Evolutionary conservation across 2,329 filamentous ascomycete genomes (phyloP).

Genomic region (Fusarium illudens): DNA sequence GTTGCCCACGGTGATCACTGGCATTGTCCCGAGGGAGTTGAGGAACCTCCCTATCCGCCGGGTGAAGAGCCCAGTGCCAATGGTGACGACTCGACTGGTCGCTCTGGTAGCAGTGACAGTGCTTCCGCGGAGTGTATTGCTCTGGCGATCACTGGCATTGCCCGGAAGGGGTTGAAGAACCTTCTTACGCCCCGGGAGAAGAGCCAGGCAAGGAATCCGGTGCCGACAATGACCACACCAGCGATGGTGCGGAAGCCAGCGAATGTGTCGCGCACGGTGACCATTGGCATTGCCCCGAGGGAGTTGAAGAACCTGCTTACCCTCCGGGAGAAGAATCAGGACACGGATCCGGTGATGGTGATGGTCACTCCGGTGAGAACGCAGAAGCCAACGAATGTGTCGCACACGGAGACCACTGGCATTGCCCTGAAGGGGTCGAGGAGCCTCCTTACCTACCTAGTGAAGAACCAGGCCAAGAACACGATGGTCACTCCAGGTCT

Average conservation of each 20-base stretch:
- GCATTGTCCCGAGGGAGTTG: not conserved
- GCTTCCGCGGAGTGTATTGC: not conserved
- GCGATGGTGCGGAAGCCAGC: not conserved
- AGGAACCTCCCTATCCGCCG: not conserved
- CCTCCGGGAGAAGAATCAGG: not conserved
- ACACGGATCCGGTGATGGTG: too few species aligned
- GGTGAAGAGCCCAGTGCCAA: not conserved
- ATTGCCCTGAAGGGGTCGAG: not conserved
- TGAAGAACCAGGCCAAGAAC: not conserved
- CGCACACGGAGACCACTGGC: not conserved
- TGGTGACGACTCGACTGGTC: not conserved
- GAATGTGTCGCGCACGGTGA: not conserved
- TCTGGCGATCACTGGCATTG: not conserved
- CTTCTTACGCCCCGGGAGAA: not conserved
- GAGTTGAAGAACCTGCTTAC: not conserved
- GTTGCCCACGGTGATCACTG: not conserved
- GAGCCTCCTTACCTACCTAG: not conserved
- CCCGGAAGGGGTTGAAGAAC: not conserved
- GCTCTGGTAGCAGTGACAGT: not conserved
- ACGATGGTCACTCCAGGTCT: too few species aligned
- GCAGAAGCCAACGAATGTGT: too few species aligned
- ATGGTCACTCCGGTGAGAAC: not conserved
- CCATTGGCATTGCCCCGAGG: not conserved
- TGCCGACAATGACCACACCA: not conserved
- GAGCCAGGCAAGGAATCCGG: not conserved